Evolutionary conservation across 1,284 basidiomycete genomes (phyloP), one percentile per base, ranked within the genome.

Genomic region (Cerioporus squamosus): DNA sequence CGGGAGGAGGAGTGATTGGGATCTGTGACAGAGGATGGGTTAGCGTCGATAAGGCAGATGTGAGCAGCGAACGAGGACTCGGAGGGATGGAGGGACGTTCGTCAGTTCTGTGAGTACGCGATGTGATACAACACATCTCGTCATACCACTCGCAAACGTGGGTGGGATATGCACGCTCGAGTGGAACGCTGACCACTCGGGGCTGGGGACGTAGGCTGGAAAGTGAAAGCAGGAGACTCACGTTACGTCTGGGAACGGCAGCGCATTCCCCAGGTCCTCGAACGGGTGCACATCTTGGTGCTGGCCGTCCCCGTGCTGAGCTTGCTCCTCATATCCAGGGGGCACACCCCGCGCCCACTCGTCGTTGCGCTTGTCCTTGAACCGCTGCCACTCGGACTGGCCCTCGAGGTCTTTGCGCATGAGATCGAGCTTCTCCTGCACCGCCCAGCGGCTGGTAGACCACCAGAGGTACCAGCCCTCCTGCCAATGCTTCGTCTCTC

Each of bases 381-480:
- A 60, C 42, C 70, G 66, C 42, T 78, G 72, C 69, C 77, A 74
- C 43, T 72, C 66, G 38, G 78, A 75, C 70, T 88, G 86, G 20
- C 68, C 72, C 58, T 78, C 76, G 43, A 91, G 73, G 61, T 81
- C 80, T 51, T 77, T 68, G 66, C 75, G 77, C 88, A 91, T 90
- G 53, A 79, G 75, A 23, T 81, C 72, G 53, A 86, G 70, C 66
- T 83, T 85, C 68, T 87, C 81, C 63, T 81, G 77, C 12, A 81
- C 77, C 12, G 79, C 82, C 71, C 77, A 78, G 39, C 78, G 76
- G 52, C 79, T 84, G 57, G 79, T 78, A 23, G 81, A 82, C 48
- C 81, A 80, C 88, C 89, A 91, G 40, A 92, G 64, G 67, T 92
- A 92, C 81, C 82, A 87, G 2, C 90, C 89, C 66, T 87, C 84